phyloP scores from a whole-genome alignment of 2,329 filamentous ascomycete species.

The Niveomyces coronatus region DNA sequence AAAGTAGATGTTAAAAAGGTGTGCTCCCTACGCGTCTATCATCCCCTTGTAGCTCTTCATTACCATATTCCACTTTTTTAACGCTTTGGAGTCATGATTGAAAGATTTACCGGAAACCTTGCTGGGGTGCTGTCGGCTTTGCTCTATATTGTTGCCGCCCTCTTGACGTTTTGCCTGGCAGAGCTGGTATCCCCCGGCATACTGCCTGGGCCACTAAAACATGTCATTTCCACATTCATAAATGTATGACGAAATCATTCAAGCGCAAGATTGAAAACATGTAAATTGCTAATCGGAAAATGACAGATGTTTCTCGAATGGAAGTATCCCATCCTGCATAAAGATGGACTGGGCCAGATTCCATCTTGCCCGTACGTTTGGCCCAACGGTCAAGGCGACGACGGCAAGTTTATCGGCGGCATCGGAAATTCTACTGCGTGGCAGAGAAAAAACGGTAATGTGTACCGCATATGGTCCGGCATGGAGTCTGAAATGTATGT shows the following conservation, averaged over 20 bases:
- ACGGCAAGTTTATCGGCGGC: conserved; percentile 29
- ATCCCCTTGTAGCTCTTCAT: neutral
- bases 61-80: neutral
- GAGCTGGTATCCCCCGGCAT: neutral
- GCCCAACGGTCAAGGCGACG: conserved; percentile 29
- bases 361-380: conserved; percentile 1
- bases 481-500: conserved; percentile 28
- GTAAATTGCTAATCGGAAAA: neutral
- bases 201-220: neutral
- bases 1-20: neutral
- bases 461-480: conserved; percentile 30
- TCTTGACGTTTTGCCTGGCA: conserved; percentile 1
- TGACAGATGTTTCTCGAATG: neutral
- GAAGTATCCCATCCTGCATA: neutral
- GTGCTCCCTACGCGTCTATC: neutral
- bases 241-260: neutral
- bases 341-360: conserved; percentile 1
- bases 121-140: neutral
- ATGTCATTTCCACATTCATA: neutral
- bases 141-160: neutral
- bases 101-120: neutral
- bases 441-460: conserved; percentile 14
- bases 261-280: neutral
- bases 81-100: neutral
- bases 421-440: conserved; percentile 21